Conservation (phyloP, 1,139 yeast genomes). For the Yamadazyma jaroonii region DNA sequence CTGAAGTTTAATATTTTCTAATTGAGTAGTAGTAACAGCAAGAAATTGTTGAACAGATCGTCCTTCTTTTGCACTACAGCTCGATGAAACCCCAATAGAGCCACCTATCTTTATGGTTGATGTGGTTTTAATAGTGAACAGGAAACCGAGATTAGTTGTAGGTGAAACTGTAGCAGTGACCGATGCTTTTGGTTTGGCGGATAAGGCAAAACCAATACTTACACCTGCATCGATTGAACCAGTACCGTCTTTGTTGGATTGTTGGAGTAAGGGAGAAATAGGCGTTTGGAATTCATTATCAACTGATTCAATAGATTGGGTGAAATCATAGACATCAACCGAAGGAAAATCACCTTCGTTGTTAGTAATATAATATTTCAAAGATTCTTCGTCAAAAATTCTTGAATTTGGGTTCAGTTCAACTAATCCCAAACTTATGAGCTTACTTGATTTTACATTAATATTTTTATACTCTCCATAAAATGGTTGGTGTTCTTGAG, state of each 20-base stretch:
- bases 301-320: constrained; percentile 4
- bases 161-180: constrained; percentile 4
- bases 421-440: constrained; percentile 3
- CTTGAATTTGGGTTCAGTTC: constrained; percentile 4
- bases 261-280: constrained; percentile 9
- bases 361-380: constrained; percentile 4
- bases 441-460: constrained; percentile 1
- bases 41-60: constrained; percentile 10
- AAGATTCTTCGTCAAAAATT: constrained; percentile 3
- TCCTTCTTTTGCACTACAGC: constrained; percentile 13
- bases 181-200: neutral
- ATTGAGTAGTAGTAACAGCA: constrained; percentile 5
- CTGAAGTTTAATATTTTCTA: constrained; percentile 9
- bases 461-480: constrained; percentile 8
- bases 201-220: constrained; percentile 4
- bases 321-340: constrained; percentile 10
- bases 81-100: constrained; percentile 4
- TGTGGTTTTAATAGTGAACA: constrained; percentile 2
- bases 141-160: neutral
- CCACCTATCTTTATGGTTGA: constrained; percentile 2
- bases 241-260: constrained; percentile 10
- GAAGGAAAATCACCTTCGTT: neutral
- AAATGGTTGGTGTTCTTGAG: constrained; percentile 5
- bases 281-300: neutral
- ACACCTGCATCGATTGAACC: constrained; percentile 12